Conservation (phyloP, 352 stramenopile species). For the Phytophthora uliginosa region DNA sequence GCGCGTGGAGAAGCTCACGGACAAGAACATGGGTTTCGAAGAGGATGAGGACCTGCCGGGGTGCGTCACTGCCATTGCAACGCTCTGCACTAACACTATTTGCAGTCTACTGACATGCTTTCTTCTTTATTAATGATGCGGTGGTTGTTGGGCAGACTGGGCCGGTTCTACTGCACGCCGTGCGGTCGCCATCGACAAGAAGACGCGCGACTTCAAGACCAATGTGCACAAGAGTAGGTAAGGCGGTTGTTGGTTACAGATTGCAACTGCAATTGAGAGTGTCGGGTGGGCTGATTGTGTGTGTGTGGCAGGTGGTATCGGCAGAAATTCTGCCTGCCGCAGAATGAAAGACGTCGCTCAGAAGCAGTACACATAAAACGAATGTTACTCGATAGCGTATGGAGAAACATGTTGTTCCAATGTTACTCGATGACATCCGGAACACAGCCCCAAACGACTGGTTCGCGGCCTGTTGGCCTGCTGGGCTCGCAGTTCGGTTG, state of each 20-base stretch:
- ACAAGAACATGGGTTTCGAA: constrained; percentile 75
- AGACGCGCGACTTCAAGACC: constrained; percentile 80
- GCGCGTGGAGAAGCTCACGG: constrained; percentile 62
- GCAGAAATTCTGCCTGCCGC: no score
- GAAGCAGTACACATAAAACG: constrained; percentile 91
- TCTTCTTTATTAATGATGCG: no score
- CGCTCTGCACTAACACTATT: neutral
- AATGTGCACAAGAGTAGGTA: constrained; percentile 91
- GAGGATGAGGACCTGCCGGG: constrained; percentile 88
- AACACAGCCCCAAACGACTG: no score
- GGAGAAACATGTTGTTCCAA: no score
- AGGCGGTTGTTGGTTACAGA: neutral
- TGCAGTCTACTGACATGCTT: no score
- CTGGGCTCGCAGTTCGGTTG: no score
- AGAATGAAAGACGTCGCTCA: constrained; percentile 92
- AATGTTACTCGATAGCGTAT: no score
- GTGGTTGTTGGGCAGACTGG: constrained; percentile 50
- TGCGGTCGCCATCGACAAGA: constrained; percentile 85
- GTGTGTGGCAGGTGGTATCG: neutral
- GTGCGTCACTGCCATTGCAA: constrained; percentile 37
- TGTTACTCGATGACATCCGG: no score
- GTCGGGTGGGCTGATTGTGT: no score
- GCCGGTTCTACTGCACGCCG: constrained; percentile 91
- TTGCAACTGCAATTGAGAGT: neutral
- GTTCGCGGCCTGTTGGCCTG: no score